These are phyloP conservation scores for Monilinia aucupariae DNA, from an alignment of 2,329 filamentous ascomycete species.

Conservation along the genomic window DNA sequence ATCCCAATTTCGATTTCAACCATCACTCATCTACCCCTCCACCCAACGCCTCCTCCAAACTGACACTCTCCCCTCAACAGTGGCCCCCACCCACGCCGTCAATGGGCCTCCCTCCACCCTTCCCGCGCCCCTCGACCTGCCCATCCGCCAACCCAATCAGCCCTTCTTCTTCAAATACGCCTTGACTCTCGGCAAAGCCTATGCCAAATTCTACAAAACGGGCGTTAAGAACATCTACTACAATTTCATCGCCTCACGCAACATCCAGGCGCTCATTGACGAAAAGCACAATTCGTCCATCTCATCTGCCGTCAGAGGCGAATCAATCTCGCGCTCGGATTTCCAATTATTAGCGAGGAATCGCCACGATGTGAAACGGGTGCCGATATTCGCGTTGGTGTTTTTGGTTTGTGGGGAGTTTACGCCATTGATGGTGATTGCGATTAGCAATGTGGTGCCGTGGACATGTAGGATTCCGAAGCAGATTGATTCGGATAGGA, in stretches of 20 bases:
- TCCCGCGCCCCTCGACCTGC: conserved; percentile 62
- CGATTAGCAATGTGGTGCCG: conserved; percentile 66
- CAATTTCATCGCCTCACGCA: conserved; percentile 50
- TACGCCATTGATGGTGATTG: conserved; percentile 71
- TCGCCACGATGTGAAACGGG: conserved; percentile 65
- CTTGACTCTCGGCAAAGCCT: conserved; percentile 57
- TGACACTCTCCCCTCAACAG: conserved; percentile 28
- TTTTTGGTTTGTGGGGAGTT: conserved; percentile 79
- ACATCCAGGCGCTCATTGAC: conserved; percentile 45
- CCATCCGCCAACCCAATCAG: conserved; percentile 45
- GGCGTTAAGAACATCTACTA: conserved; percentile 69
- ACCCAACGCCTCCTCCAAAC: conserved; percentile 39
- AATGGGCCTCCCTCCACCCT: conserved; percentile 72
- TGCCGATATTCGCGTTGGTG: conserved; percentile 73
- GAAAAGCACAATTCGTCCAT: conserved; percentile 36
- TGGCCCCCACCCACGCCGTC: conserved; percentile 35
- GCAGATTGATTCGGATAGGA: conserved; percentile 58
- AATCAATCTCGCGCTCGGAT: conserved; percentile 53
- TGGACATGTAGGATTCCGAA: conserved; percentile 75
- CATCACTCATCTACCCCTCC: conserved; percentile 28
- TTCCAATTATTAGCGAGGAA: conserved; percentile 66
- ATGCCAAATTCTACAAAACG: conserved; percentile 80
- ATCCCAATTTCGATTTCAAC: conserved; percentile 33
- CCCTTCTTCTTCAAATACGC: conserved; percentile 37
- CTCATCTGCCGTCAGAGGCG: conserved; percentile 34